Evolutionary conservation across 2,329 filamentous ascomycete genomes (phyloP), one percentile per base, ranked within the genome.

Genomic region (Scedosporium minutisporum): DNA sequence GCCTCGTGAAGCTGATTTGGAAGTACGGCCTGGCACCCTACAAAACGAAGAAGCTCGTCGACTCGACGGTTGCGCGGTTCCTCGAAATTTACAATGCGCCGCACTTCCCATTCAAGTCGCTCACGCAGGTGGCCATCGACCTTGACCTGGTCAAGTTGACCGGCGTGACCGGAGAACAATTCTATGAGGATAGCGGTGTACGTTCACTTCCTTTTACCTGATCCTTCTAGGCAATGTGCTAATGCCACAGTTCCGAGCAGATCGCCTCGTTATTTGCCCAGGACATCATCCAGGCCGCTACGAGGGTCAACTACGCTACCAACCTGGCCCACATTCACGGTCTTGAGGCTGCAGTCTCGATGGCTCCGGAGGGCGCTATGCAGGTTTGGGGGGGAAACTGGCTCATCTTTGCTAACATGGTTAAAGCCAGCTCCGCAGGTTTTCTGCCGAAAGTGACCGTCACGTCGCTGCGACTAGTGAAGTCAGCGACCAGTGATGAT

Each of bases 241-340:
- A 25, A 67, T 29, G 1, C 25, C 3, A n/a, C 41, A 44, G 5
- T 53, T 18, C 14, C 27, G 21, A 29, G 12, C 44, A 86, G 69
- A 86, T 97, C 63, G 79, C 82, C 25, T 76, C 80, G 0, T 71
- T 78, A 0, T 97, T 96, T 71, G 80, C 87, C 0, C 83, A 84
- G 14, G 91, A 99, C 60, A 85, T 99, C 58, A 85, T 97, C 27
- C 93, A 97, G 75, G 91, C 93, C 1, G 89, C 87, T 63, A 97
- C 95, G 0, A 83, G 95, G 21, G 93, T 97, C 66, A 97, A 97
- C 74, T 99, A 97, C 75, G 95, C 90, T 0, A 91, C 93, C 58
- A 97, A 97, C 68, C 75, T 97, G 12, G 83, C 80, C n/a, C 78
- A 86, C 42, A 95, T 97, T 58, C 93, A 97, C 69, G 95, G 91